phyloP scores from a whole-genome alignment of 2,329 filamentous ascomycete genomes.

The Alternaria tenuissima region DNA sequence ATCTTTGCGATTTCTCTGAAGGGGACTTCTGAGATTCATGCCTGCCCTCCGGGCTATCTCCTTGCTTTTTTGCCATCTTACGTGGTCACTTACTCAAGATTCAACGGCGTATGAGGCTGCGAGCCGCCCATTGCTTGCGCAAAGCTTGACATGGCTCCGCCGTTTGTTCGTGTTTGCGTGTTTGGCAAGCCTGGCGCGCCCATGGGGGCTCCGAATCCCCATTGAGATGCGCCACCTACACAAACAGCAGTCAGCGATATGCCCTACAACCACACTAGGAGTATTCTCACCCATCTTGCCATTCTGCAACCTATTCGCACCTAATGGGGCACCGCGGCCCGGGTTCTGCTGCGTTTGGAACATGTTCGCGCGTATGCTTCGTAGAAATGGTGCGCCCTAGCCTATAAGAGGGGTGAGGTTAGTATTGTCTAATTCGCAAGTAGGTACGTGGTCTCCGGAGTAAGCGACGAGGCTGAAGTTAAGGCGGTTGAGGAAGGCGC shows the following conservation, averaged over 20 bases:
- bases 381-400: conserved; percentile 60
- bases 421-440: conserved; percentile 16
- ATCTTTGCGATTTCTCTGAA: not conserved
- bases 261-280: not conserved
- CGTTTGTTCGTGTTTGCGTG: conserved; percentile 61
- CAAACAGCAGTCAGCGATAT: conserved; percentile 29
- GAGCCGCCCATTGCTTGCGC: conserved; percentile 64
- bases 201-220: conserved; percentile 65
- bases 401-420: conserved; percentile 46
- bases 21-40: not conserved
- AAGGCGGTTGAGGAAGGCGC: conserved; percentile 6
- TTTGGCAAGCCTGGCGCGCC: conserved; percentile 61
- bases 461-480: not conserved
- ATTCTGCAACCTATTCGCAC: conserved; percentile 61
- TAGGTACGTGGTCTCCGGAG: not conserved
- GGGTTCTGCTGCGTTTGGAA: conserved; percentile 61
- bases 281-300: conserved; percentile 60
- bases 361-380: conserved; percentile 61
- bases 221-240: conserved; percentile 63
- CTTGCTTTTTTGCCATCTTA: conserved; percentile 11
- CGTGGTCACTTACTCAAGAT: conserved; percentile 62
- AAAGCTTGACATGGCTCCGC: conserved; percentile 61
- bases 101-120: conserved; percentile 62
- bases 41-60: not conserved
- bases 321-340: conserved; percentile 58